Conservation (phyloP, 352 stramenopile species). For the Phytopythium vexans region DNA sequence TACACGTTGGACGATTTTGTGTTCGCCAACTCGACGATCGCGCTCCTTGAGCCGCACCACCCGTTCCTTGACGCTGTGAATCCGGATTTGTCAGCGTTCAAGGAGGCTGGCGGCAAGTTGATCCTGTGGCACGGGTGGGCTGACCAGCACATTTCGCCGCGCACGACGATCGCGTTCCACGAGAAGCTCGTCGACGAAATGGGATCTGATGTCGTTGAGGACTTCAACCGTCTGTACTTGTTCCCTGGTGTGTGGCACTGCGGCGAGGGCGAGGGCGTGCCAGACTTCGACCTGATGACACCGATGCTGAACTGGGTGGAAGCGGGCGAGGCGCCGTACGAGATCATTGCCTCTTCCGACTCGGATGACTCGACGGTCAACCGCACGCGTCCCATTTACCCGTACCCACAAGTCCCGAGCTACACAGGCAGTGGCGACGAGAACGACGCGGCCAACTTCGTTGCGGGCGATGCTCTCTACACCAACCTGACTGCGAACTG, state of each 20-base stretch:
- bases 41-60: conserved; percentile 26
- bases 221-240: conserved; percentile 46
- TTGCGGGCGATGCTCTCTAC: conserved; percentile 15
- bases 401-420: conserved; percentile 16
- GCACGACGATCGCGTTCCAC: conserved; percentile 40
- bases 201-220: conserved; percentile 19
- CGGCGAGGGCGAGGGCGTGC: conserved; percentile 30
- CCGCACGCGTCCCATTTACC: conserved; percentile 20
- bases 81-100: conserved; percentile 31
- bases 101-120: conserved; percentile 32
- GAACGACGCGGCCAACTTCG: conserved; percentile 15
- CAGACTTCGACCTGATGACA: conserved; percentile 35
- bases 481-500: conserved; percentile 13
- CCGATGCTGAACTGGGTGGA: conserved; percentile 48
- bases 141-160: conserved; percentile 45
- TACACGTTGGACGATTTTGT: conserved; percentile 40
- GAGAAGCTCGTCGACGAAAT: conserved; percentile 31
- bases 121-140: conserved; percentile 49
- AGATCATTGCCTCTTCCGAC: conserved; percentile 22
- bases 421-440: conserved; percentile 13
- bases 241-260: conserved; percentile 47
- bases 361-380: conserved; percentile 8
- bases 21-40: conserved; percentile 33
- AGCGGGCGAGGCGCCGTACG: conserved; percentile 19
- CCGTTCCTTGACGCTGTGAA: conserved; percentile 33